Evolutionary conservation across 768 basidiomycete species (phyloP).

Genomic region (Suillus decipiens): DNA sequence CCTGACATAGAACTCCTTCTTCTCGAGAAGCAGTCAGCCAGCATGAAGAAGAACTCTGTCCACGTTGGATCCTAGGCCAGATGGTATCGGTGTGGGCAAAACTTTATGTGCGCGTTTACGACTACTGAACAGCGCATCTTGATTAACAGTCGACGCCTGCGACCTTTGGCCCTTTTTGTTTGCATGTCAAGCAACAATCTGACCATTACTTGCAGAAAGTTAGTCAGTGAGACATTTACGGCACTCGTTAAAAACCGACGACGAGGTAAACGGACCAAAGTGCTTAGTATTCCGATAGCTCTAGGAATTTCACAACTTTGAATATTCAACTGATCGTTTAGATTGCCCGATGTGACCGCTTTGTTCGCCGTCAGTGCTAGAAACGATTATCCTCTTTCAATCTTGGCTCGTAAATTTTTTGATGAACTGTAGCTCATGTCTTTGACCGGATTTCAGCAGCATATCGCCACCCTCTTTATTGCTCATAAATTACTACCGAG

Average conservation of each 20-base stretch:
- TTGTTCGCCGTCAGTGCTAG: not conserved
- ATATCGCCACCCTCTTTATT: not conserved
- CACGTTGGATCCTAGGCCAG: not conserved
- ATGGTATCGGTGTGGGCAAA: not conserved
- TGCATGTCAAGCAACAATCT: not conserved
- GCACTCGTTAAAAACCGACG: not conserved
- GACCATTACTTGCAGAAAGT: not conserved
- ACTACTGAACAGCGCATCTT: not conserved
- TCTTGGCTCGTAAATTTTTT: not conserved
- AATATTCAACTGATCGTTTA: not conserved
- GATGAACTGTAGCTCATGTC: not conserved
- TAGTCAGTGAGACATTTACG: constrained; percentile 1
- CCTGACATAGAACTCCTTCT: constrained; percentile 1
- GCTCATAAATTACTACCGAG: not conserved
- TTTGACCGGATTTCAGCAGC: not conserved
- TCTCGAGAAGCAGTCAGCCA: not conserved
- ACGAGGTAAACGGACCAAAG: not conserved
- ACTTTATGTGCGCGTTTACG: not conserved
- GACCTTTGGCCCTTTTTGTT: not conserved
- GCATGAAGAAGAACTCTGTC: not conserved
- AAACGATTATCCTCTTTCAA: not conserved
- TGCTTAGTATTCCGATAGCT: not conserved
- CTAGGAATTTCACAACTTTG: not conserved
- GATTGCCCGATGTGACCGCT: not conserved
- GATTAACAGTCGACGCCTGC: not conserved